Evolutionary conservation across 2,329 filamentous ascomycete genomes (phyloP).

Genomic region (Trichoderma simmonsii): DNA sequence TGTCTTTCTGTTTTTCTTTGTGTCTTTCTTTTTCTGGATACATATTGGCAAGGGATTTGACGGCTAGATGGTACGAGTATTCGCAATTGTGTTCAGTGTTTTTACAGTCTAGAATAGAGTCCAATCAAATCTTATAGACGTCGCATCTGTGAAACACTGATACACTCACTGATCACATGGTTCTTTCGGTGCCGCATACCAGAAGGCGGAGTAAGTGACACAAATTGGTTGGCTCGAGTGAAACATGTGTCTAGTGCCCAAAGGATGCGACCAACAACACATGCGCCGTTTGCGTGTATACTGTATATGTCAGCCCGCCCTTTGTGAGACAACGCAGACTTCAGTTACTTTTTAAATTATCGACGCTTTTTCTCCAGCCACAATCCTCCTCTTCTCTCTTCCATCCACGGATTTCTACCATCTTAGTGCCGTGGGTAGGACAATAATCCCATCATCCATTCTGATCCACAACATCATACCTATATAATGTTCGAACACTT

Average conservation of each 20-base stretch:
- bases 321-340: background rate
- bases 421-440: background rate
- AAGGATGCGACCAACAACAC: background rate
- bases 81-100: background rate
- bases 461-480: background rate
- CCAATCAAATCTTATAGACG: background rate
- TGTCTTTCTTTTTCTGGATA: background rate
- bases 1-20: background rate
- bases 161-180: background rate
- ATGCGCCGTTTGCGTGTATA: background rate
- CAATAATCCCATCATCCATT: background rate
- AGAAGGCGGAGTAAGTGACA: constrained; percentile 2
- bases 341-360: background rate
- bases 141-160: background rate
- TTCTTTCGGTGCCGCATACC: background rate
- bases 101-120: background rate
- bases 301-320: background rate
- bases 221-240: background rate
- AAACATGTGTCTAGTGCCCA: background rate
- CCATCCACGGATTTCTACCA: too few relatives aligned
- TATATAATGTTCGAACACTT: constrained; percentile 15
- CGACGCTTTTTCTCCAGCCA: background rate
- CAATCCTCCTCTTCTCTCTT: background rate
- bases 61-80: background rate
- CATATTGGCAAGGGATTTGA: background rate